Conservation (phyloP, 1,284 basidiomycete species). For the Apiotrichum gracile region DNA sequence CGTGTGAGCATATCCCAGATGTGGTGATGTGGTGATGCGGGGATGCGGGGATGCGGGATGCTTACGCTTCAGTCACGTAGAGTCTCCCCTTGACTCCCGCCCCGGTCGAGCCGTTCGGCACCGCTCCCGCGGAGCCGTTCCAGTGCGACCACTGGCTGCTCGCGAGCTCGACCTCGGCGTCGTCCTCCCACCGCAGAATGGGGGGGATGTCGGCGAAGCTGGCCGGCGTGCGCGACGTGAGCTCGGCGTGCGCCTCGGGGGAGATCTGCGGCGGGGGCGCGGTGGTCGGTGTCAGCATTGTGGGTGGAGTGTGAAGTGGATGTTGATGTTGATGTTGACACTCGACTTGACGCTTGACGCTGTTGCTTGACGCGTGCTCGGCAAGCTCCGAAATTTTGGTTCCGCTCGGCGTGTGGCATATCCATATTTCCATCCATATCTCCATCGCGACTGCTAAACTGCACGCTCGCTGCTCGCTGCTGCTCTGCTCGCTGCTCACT, state of each 20-base stretch:
- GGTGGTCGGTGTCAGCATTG: slow-evolving; percentile 22
- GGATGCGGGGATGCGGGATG: no score
- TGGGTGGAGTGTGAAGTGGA: neutral
- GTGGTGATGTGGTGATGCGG: no score
- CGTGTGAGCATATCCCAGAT: no score
- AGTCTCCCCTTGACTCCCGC: slow-evolving; percentile 56
- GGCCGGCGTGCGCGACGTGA: slow-evolving; percentile 67
- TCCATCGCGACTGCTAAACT: neutral
- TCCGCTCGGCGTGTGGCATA: neutral
- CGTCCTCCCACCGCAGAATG: slow-evolving; percentile 64
- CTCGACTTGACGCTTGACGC: neutral
- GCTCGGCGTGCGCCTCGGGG: slow-evolving; percentile 59
- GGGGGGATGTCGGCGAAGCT: slow-evolving; percentile 77
- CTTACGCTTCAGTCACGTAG: slow-evolving; percentile 75
- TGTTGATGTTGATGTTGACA: neutral
- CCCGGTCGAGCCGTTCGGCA: neutral
- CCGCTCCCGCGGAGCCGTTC: neutral
- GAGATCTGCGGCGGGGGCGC: slow-evolving; percentile 50
- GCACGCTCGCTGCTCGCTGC: no score
- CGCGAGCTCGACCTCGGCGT: slow-evolving; percentile 62
- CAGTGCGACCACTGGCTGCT: slow-evolving; percentile 56
- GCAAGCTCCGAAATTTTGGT: neutral
- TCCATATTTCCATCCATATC: neutral
- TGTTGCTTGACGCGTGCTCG: neutral
- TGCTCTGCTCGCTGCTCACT: neutral